These are phyloP conservation scores for Cyathus olla DNA, from an alignment of 1,284 basidiomycete species.

Conservation along the genomic window DNA sequence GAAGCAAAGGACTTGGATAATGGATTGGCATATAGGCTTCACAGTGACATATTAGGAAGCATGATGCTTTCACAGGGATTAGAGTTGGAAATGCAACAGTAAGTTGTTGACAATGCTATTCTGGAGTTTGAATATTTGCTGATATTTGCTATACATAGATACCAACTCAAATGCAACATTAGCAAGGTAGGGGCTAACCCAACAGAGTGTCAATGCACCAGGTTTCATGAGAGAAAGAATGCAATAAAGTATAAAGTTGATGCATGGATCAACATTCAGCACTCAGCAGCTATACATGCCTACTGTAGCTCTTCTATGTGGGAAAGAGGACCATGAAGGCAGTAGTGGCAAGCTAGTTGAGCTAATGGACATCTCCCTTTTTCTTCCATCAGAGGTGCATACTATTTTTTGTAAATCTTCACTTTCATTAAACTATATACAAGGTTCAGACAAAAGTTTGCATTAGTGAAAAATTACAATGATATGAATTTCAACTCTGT, in stretches of 20 bases:
- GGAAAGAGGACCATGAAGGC: not conserved
- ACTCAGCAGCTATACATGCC: constrained; percentile 25
- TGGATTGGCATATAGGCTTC: constrained; percentile 10
- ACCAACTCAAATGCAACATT: constrained; percentile 14
- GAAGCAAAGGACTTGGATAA: constrained; percentile 15
- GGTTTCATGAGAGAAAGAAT: constrained; percentile 23
- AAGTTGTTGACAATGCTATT: constrained; percentile 3
- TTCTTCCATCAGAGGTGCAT: not conserved
- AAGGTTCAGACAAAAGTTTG: not conserved
- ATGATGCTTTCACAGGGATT: constrained; percentile 29
- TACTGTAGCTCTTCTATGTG: not conserved
- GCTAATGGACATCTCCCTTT: not conserved
- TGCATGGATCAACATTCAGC: constrained; percentile 26
- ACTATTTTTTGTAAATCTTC: no score
- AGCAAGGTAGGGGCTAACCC: constrained; percentile 20
- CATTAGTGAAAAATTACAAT: not conserved
- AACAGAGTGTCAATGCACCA: constrained; percentile 26
- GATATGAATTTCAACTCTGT: not conserved
- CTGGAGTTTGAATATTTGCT: not conserved
- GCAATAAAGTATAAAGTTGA: constrained; percentile 21
- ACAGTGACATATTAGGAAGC: constrained; percentile 25
- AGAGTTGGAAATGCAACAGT: constrained; percentile 33
- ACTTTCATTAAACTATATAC: not conserved
- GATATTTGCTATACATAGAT: not conserved
- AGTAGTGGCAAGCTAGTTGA: not conserved